A percentile compares a stretch with the other conserved stretches of the same genome.
phyloP scores from a whole-genome alignment of 192 early-diverging fungal genomes.

The Linnemannia zychae region DNA sequence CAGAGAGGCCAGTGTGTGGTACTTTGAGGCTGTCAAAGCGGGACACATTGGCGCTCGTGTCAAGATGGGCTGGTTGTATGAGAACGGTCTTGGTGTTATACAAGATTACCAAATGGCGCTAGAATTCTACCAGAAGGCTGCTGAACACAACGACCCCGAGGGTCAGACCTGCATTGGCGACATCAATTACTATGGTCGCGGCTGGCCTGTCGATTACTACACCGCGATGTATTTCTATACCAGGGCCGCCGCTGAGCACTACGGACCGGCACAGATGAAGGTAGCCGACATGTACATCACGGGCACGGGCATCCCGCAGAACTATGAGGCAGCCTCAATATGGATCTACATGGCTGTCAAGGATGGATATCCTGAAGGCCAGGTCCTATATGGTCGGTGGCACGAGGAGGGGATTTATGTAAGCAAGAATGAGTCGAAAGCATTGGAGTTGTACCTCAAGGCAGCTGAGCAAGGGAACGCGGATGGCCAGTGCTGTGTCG shows the following conservation, averaged over 20 bases:
- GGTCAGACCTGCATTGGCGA: conserved; percentile 5
- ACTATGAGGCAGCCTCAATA: no score
- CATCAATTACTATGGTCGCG: no score
- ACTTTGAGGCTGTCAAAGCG: neutral
- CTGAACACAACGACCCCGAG: neutral
- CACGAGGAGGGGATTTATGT: conserved; percentile 21
- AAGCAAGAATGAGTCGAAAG: neutral
- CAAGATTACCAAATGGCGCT: neutral
- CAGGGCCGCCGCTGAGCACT: no score
- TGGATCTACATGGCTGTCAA: no score
- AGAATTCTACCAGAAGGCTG: neutral
- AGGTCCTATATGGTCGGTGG: no score
- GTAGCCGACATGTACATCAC: no score
- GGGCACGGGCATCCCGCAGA: no score
- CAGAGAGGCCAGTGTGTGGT: neutral
- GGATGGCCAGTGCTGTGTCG: neutral
- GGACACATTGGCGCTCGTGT: neutral
- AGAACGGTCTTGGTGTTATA: neutral
- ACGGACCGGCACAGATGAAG: no score
- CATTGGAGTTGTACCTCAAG: conserved; percentile 8
- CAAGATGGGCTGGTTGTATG: neutral
- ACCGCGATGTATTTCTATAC: no score
- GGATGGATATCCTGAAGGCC: no score
- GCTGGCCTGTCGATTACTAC: no score
- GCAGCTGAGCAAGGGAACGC: conserved; percentile 10